These are phyloP conservation scores for Arthrobotrys pseudoclavata DNA, from an alignment of 2,329 filamentous ascomycete species.

Conservation along the genomic window DNA sequence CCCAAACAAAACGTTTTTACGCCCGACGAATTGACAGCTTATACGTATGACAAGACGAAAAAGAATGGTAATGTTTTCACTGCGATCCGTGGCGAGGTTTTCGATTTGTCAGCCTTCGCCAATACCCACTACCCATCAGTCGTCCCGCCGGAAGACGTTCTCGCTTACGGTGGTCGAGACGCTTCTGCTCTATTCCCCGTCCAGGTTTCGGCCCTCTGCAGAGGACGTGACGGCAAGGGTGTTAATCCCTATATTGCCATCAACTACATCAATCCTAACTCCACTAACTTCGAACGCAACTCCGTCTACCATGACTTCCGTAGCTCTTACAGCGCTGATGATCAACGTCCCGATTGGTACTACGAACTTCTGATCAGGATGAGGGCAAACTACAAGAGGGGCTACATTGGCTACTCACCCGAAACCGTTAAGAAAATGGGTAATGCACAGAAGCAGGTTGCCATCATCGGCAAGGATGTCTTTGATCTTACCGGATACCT, in stretches of 20 bases:
- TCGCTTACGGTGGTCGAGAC: constrained; percentile 87
- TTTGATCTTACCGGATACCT: constrained; percentile 93
- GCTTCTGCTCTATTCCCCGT: constrained; percentile 91
- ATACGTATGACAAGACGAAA: constrained; percentile 65
- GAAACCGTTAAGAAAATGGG: constrained; percentile 81
- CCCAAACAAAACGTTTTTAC: constrained; percentile 92
- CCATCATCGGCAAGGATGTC: constrained; percentile 81
- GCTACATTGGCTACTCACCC: constrained; percentile 84
- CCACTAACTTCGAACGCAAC: constrained; percentile 78
- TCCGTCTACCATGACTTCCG: constrained; percentile 93
- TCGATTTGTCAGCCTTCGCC: constrained; percentile 81
- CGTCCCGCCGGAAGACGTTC: constrained; percentile 73
- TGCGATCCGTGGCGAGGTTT: constrained; percentile 89
- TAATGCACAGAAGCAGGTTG: constrained; percentile 75
- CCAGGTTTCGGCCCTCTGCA: constrained; percentile 91
- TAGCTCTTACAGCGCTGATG: constrained; percentile 76
- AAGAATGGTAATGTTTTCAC: constrained; percentile 81
- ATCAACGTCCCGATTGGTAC: constrained; percentile 86
- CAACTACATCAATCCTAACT: constrained; percentile 83
- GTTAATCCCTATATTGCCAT: constrained; percentile 82
- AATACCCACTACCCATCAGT: constrained; percentile 82
- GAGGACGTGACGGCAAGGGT: constrained; percentile 76
- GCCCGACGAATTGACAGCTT: constrained; percentile 78
- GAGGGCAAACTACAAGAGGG: constrained; percentile 84
- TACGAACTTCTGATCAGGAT: constrained; percentile 86